Percentiles rank a stretch among this genome's conserved stretches.
These are phyloP conservation scores for Teunomyces cretensis DNA, from an alignment of 805 yeast species.

Conservation along the genomic window DNA sequence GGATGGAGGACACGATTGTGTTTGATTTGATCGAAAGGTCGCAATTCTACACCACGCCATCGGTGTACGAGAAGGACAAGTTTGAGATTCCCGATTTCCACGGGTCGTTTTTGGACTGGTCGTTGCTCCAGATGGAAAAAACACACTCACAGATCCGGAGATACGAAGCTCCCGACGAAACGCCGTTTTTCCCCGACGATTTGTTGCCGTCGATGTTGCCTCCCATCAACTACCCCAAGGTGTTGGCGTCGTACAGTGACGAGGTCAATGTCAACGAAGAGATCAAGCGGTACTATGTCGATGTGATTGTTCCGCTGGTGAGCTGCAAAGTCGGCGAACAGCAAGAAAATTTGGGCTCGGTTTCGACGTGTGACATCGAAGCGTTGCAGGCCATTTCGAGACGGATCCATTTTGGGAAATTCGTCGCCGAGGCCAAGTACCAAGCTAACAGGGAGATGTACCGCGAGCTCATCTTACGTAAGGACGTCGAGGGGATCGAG, in stretches of 20 bases:
- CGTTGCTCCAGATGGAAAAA: slow-evolving; percentile 69
- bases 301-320: slow-evolving; percentile 72
- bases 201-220: slow-evolving; percentile 77
- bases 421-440: slow-evolving; percentile 95
- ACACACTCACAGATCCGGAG: slow-evolving; percentile 73
- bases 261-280: slow-evolving; percentile 74
- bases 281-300: slow-evolving; percentile 66
- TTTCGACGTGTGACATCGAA: slow-evolving; percentile 81
- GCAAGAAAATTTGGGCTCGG: slow-evolving; percentile 82
- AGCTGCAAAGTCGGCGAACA: slow-evolving; percentile 71
- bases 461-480: slow-evolving; percentile 60
- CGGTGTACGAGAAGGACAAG: slow-evolving; percentile 64
- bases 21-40: slow-evolving; percentile 92
- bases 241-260: slow-evolving; percentile 71
- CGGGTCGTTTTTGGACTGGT: slow-evolving; percentile 88
- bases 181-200: slow-evolving; percentile 78
- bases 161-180: slow-evolving; percentile 92
- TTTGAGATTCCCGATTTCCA: slow-evolving; percentile 63
- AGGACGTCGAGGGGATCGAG: slow-evolving; percentile 72
- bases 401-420: slow-evolving; percentile 94
- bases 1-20: slow-evolving; percentile 96
- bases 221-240: slow-evolving; percentile 70
- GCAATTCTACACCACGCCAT: slow-evolving; percentile 73
- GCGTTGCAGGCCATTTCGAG: slow-evolving; percentile 85
- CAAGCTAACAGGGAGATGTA: slow-evolving; percentile 63